Base-by-base conservation (phyloP, 106 monocot species). In the Hemerocallis citrina region DNA sequence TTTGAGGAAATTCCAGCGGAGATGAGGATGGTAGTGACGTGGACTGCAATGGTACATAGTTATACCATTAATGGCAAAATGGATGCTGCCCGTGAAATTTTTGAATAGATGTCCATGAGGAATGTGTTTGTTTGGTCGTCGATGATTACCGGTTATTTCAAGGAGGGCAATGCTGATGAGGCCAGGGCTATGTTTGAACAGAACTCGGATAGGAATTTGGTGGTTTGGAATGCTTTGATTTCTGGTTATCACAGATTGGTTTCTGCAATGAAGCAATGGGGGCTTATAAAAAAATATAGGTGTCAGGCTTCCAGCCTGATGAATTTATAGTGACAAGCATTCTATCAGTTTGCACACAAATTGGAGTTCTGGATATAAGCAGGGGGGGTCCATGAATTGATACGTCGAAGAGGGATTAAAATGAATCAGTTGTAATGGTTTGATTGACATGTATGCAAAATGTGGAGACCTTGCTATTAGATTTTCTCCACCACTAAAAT, bases 361-460 rank as follows among this genome's bases (percentile, higher is more conserved):
- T 83, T 30, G 79, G 88, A 40, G 67, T 60, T 7, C 43, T 83
- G 29, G 64, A 68, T 11, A 29, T 29, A 9, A 83, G 79, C 1
- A 79, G 57, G 35, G 57, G n/a, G 74, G 16, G 52, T 88, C 9
- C 82, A 79, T 39, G 55, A 74, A 16, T 52, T 77, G 19, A 74
- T 79, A 11, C 34, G 68, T 0, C 39, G 45, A 31, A 60, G 32
- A 27, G 50, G 61, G 28, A 83, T 88, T 15, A 67, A 52, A 21
- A 45, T 33, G 33, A 82, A 79, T 44, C 43, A 64, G 14, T 83
- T 79, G 59, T 21, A 83, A 80, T 67, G 79, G 82, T 11, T 51
- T 88, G 61, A 68, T 88, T 10, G 83, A 83, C 38, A 80, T 88
- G 88, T 88, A 79, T 61, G 79, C 83, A 38, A 88, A 88, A 62